Base-by-base conservation (phyloP, 192 early-diverging fungal species). In the Podila epigama region DNA sequence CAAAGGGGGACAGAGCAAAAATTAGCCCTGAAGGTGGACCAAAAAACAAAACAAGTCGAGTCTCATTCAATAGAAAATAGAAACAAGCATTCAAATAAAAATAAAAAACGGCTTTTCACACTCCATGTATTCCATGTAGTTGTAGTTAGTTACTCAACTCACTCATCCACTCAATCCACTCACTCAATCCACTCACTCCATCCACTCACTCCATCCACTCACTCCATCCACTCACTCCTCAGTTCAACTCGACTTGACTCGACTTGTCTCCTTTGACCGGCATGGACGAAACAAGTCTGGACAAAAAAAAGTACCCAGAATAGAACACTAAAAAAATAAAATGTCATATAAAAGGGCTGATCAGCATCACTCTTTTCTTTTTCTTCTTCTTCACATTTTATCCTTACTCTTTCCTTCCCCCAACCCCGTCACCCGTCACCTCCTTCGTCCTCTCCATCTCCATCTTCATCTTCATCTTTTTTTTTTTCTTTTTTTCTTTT, bases 71-170 rank as follows among this genome's bases (percentile, higher is more conserved):
- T 1, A 35, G 39, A 1, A 28, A 35, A 55, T 15, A 15, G 35
- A 54, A 22, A 36, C 36, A 60, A 60, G 18, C 36, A 56, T n/a
- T n/a, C 11, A 33, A 55, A 55, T 16, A 55, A 55, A 33, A 55
- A 11, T 13, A 35, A 31, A 13, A 42, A 27, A 58, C 11, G 15
- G 34, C 22, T 39, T 2, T 33, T 60, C 42, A 40, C 36, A 20
- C n/a, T n/a, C n/a, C 3, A 12, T 16, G 13, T n/a, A n/a, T 42
- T 42, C 41, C 8, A 11, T 8, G n/a, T 22, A 40, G 11, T 29
- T 48, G 10, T 31, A 31, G 7, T 5, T 48, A 4, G 16, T 20
- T 13, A 51, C 18, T 32, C 53, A 55, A 31, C 29, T 33, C 40
- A 41, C 18, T 20, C 50, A n/a, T n/a, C n/a, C n/a, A n/a, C n/a